Evolutionary conservation across 2,329 filamentous ascomycete genomes (phyloP).

Genomic region (Fusarium musae): DNA sequence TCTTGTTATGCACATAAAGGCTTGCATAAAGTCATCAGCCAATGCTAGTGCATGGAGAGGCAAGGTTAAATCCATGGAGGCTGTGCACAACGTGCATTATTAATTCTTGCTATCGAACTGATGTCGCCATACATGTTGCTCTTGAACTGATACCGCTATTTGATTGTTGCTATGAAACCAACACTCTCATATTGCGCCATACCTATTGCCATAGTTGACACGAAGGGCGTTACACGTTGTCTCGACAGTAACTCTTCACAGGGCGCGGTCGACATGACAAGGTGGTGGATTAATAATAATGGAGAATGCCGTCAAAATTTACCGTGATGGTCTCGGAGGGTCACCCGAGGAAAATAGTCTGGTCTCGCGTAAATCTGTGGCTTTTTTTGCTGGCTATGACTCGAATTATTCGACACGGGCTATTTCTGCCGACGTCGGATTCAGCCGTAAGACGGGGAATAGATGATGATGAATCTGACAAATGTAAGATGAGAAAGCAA

Average conservation of each 20-base stretch:
- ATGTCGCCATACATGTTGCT: not conserved
- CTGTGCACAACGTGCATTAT: not conserved
- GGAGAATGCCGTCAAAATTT: conserved; percentile 9
- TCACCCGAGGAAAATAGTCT: not conserved
- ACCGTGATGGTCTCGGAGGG: conserved; percentile 1
- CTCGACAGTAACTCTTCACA: conserved; percentile 3
- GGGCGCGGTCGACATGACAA: conserved; percentile 32
- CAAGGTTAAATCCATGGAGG: not conserved
- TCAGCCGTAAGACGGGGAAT: not conserved
- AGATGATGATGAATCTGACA: conserved; percentile 5
- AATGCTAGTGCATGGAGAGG: too few relatives aligned
- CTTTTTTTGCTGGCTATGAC: conserved; percentile 29
- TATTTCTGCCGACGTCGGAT: conserved; percentile 20
- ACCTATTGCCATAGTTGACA: not conserved
- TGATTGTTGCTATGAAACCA: not conserved
- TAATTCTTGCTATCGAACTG: not conserved
- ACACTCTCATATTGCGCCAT: conserved; percentile 5
- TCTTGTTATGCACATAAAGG: not conserved
- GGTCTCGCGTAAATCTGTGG: conserved; percentile 23
- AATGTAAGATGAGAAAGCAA: conserved; percentile 6
- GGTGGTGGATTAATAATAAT: conserved; percentile 39
- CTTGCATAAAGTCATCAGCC: too few relatives aligned
- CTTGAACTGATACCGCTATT: not conserved
- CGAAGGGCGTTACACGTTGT: conserved; percentile 5
- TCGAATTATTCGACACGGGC: not conserved